phyloP scores from a whole-genome alignment of 2,329 filamentous ascomycete species.

The Diaporthe nobilis region DNA sequence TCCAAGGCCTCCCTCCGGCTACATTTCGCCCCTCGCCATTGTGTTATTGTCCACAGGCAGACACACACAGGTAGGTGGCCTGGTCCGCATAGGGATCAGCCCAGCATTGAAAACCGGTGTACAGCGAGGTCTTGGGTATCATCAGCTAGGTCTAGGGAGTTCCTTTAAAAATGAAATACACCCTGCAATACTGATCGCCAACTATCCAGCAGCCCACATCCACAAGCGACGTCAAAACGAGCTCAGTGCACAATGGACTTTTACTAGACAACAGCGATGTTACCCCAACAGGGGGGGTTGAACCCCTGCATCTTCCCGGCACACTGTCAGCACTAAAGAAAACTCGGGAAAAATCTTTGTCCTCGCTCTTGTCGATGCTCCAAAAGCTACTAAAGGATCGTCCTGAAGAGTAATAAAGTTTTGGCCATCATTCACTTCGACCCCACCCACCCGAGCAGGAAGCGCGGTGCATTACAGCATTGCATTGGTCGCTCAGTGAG shows the following conservation, averaged over 20 bases:
- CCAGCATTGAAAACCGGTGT: neutral
- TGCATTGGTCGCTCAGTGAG: slow-evolving; percentile 39
- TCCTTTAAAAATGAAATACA: too few relatives aligned
- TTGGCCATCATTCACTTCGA: neutral
- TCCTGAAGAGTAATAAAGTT: neutral
- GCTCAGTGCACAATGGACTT: neutral
- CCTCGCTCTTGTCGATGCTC: too few relatives aligned
- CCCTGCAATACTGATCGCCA: too few relatives aligned
- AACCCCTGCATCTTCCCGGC: slow-evolving; percentile 5
- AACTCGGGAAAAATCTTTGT: too few relatives aligned
- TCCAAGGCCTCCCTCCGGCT: neutral
- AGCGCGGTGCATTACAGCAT: slow-evolving; percentile 40
- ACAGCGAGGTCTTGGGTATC: too few relatives aligned
- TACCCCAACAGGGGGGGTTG: neutral
- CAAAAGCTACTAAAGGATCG: neutral
- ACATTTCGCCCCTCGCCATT: neutral
- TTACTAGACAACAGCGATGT: slow-evolving; percentile 15
- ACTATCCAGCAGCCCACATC: too few relatives aligned
- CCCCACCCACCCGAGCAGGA: neutral
- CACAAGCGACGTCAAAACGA: slow-evolving; percentile 13
- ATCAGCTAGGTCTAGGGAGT: too few relatives aligned
- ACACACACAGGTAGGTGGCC: neutral
- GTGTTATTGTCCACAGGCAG: neutral
- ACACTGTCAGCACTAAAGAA: slow-evolving; percentile 26
- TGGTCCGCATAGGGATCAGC: neutral